Base-by-base conservation (phyloP, 164 flowering plant genomes). In the Platanus orientalis region DNA sequence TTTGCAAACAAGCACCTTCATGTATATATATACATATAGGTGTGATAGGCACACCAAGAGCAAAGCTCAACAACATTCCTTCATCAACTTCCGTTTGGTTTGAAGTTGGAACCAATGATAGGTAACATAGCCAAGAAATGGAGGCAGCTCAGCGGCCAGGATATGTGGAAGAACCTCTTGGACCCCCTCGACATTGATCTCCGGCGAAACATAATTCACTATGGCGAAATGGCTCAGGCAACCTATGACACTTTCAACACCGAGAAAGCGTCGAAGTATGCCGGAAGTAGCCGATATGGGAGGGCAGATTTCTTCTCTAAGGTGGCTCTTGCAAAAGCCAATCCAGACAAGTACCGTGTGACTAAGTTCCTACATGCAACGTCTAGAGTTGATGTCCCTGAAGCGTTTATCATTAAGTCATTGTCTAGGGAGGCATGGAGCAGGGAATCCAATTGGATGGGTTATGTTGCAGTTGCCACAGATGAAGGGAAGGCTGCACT, bases 181-280 rank as follows among this genome's bases (percentile, higher is more conserved):
- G 82, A 85, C 13, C 96, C 96, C 29, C 79, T 83, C 0, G 79
- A 85, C 66, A 47, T 65, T 2, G 86, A 83, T 39, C 83, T 89
- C 47, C 77, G 96, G 0, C 74, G 61, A 29, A 75, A 64, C 69
- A 53, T 83, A 11, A 65, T 86, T 39, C 85, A 70, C 62, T 82
- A 81, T 20, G 85, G 87, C 2, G 81, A 78, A 17, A 55, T 57
- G 63, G 72, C 76, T 6, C 79, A 75, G 55, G 78, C 85, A 4
- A 49, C 70, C 19, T 68, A 67, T 16, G 80, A 82, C 34, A 44
- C 84, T 6, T 84, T 86, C 73, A 82, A 73, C 64, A 11, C 0
- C 0, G 73, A 77, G 55, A 70, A 52, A 40, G 56, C 10, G 0
- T 86, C 89, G 0, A 78, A 71, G 25, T 77, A 29, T 27, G 70